phyloP scores from a whole-genome alignment of 1,139 yeast species.

The Tardiomyces digboiensis region DNA sequence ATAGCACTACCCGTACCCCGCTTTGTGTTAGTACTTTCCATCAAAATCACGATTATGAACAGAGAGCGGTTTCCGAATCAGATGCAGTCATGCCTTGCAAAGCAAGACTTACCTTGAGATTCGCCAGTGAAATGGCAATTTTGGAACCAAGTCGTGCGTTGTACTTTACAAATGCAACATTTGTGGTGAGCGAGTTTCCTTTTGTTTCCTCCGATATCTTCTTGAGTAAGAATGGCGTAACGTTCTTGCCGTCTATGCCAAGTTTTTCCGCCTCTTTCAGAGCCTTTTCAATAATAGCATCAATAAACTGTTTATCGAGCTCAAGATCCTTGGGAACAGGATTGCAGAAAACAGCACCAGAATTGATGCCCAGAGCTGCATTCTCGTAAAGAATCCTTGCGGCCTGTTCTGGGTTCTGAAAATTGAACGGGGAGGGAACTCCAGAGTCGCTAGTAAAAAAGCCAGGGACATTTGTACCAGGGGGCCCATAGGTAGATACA shows the following conservation, averaged over 20 bases:
- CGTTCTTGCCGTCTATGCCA: constrained; percentile 58
- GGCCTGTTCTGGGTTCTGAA: constrained; percentile 43
- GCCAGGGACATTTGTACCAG: constrained; percentile 64
- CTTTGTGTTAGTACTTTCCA: no score
- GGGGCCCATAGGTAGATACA: constrained; percentile 38
- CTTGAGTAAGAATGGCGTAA: constrained; percentile 68
- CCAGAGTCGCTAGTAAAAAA: constrained; percentile 77
- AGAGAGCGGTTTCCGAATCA: no score
- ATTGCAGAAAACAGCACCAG: constrained; percentile 73
- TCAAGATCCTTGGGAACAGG: constrained; percentile 71
- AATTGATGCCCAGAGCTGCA: constrained; percentile 38
- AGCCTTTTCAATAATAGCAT: constrained; percentile 48
- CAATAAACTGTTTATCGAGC: constrained; percentile 44
- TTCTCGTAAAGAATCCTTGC: constrained; percentile 53
- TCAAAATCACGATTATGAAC: no score
- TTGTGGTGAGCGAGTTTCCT: constrained; percentile 63
- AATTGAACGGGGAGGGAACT: constrained; percentile 56
- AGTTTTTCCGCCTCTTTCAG: constrained; percentile 41
- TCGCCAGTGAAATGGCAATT: constrained; percentile 48
- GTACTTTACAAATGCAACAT: constrained; percentile 66
- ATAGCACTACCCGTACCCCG: background rate
- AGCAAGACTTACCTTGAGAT: constrained; percentile 27
- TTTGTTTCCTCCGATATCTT: constrained; percentile 56
- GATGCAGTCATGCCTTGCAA: no score
- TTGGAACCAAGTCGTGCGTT: constrained; percentile 62